Conservation (phyloP, 768 basidiomycete species). For the Suillus paluster region DNA sequence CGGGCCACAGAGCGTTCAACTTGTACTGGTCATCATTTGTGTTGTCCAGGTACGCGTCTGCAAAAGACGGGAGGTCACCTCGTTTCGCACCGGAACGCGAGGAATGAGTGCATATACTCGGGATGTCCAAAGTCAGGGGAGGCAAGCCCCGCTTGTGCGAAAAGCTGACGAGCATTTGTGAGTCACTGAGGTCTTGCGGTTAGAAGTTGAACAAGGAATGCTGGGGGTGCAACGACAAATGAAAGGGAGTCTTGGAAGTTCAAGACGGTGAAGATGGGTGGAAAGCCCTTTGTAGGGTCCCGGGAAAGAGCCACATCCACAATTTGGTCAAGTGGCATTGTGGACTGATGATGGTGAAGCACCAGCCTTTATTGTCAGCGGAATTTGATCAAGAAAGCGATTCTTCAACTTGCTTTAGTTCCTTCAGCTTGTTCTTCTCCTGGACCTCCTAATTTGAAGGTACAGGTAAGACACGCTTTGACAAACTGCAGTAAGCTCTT, state of each 20-base stretch:
- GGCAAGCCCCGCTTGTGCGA: not conserved
- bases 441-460: slow-evolving; percentile 42
- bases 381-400: not conserved
- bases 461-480: slow-evolving; percentile 79
- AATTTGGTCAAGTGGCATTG: not conserved
- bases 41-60: slow-evolving; percentile 20
- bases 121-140: not conserved
- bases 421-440: no score
- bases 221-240: no score
- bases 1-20: slow-evolving; percentile 7
- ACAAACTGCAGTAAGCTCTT: slow-evolving; percentile 82
- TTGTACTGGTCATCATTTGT: slow-evolving; percentile 17
- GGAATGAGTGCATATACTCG: not conserved
- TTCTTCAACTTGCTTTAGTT: not conserved
- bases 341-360: slow-evolving; percentile 22
- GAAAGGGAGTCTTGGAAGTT: not conserved
- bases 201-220: not conserved
- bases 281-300: not conserved
- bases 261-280: not conserved
- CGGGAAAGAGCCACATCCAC: not conserved
- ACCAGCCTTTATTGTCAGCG: slow-evolving; percentile 16
- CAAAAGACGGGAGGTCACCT: slow-evolving; percentile 18
- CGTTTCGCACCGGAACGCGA: not conserved
- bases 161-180: not conserved
- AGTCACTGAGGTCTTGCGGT: not conserved